phyloP scores from a whole-genome alignment of 2,329 filamentous ascomycete species.

The Chaetomium strumarium region DNA sequence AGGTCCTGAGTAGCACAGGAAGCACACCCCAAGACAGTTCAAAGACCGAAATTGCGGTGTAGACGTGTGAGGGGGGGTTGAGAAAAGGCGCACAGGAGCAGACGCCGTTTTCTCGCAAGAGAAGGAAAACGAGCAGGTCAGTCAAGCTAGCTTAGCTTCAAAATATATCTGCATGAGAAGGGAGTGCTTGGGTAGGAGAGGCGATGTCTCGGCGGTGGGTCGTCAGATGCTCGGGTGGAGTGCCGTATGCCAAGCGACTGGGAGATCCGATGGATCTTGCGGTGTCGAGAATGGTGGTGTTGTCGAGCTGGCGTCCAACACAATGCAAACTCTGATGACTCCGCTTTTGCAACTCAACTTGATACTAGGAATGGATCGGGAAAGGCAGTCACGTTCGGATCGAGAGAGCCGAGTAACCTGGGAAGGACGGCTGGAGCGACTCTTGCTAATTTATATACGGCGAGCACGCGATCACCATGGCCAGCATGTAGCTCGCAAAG shows the following conservation, averaged over 20 bases:
- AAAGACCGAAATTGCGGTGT: background rate
- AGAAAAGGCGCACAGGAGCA: background rate
- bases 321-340: slow-evolving; percentile 11
- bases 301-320: background rate
- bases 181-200: slow-evolving; percentile 4
- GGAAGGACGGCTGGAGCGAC: background rate
- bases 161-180: slow-evolving; percentile 6
- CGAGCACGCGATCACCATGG: slow-evolving; percentile 16
- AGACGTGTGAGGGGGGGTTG: background rate
- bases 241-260: slow-evolving; percentile 11
- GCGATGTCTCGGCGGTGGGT: slow-evolving; percentile 16
- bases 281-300: slow-evolving; percentile 16
- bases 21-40: background rate
- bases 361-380: background rate
- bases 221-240: slow-evolving; percentile 12
- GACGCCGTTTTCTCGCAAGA: background rate
- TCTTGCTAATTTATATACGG: slow-evolving; percentile 10
- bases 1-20: slow-evolving; percentile 19
- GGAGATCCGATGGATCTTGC: slow-evolving; percentile 18
- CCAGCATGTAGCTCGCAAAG: slow-evolving; percentile 8
- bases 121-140: background rate
- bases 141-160: slow-evolving; percentile 8
- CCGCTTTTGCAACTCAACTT: slow-evolving; percentile 1
- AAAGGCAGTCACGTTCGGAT: background rate
- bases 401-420: background rate